These are phyloP conservation scores for Hansenula anomala DNA, from an alignment of 1,139 yeast species.

Conservation along the genomic window DNA sequence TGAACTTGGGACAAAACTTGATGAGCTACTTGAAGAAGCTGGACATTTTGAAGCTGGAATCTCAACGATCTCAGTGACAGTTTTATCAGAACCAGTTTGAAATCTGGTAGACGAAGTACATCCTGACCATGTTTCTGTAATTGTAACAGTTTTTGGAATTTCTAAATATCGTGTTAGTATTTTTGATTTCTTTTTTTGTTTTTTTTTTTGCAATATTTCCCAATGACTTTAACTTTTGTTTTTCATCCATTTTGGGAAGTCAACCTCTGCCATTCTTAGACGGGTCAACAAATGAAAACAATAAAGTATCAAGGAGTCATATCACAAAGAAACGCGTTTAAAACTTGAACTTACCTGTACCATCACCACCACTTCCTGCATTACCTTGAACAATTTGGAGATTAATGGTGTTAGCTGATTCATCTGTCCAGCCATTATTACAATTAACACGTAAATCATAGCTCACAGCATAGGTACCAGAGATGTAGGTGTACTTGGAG, in stretches of 20 bases:
- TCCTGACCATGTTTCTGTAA: conserved; percentile 4
- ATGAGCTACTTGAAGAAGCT: background rate
- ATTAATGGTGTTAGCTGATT: background rate
- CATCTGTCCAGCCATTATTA: background rate
- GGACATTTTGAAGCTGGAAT: conserved; percentile 1
- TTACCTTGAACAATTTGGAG: conserved; percentile 2
- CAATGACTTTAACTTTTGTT: too few relatives aligned
- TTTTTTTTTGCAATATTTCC: background rate
- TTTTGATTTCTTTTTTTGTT: too few relatives aligned
- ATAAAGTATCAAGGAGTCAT: too few relatives aligned
- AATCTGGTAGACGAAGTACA: conserved; percentile 7
- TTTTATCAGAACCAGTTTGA: conserved; percentile 8
- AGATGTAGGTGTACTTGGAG: background rate
- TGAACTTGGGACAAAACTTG: conserved; percentile 24
- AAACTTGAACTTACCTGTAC: background rate
- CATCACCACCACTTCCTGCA: conserved; percentile 6
- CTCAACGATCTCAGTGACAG: conserved; percentile 7
- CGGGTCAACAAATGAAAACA: too few relatives aligned
- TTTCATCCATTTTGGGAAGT: too few relatives aligned
- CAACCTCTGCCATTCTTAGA: too few relatives aligned
- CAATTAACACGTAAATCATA: background rate
- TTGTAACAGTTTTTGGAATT: conserved; percentile 5
- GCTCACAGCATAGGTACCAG: background rate
- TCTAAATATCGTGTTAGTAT: background rate
- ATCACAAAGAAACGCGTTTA: background rate